A percentile compares a stretch with the other conserved stretches of the same genome.
Conservation (phyloP, 2,329 filamentous ascomycete species). For the Fusarium anthophilum region DNA sequence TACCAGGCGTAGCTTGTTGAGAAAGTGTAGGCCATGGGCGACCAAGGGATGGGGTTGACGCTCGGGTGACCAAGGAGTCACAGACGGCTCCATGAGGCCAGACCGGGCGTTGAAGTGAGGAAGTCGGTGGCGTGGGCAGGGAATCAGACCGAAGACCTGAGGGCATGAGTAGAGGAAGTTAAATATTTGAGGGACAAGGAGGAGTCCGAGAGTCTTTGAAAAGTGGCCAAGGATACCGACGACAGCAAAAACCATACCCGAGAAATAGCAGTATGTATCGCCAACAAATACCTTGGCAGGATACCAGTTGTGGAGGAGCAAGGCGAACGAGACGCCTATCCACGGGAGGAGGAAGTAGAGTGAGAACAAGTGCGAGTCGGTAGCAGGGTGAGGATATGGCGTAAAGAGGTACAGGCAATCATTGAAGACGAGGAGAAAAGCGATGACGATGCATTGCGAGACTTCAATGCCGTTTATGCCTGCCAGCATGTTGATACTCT, state of each 20-base stretch:
- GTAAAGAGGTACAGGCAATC: constrained; percentile 87
- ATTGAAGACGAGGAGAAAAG: constrained; percentile 83
- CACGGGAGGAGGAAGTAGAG: constrained; percentile 95
- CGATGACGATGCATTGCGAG: constrained; percentile 91
- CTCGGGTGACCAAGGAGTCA: constrained; percentile 76
- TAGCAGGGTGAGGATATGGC: constrained; percentile 89
- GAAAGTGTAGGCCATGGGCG: constrained; percentile 69
- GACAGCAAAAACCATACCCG: constrained; percentile 98
- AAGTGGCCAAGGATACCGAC: constrained; percentile 98
- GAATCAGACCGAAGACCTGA: constrained; percentile 88
- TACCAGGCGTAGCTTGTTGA: constrained; percentile 75
- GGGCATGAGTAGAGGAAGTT: constrained; percentile 96
- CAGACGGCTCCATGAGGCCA: constrained; percentile 85
- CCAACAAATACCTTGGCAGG: constrained; percentile 95
- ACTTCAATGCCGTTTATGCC: constrained; percentile 99
- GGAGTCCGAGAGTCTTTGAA: constrained; percentile 91
- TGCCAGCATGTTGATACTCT: constrained; percentile 99
- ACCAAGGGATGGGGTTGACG: constrained; percentile 75
- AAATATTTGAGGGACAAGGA: constrained; percentile 93
- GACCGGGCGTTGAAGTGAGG: constrained; percentile 88
- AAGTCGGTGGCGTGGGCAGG: constrained; percentile 91
- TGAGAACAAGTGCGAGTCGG: constrained; percentile 94
- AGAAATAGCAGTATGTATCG: constrained; percentile 99
- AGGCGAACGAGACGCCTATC: constrained; percentile 87
- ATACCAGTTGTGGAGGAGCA: constrained; percentile 94